A percentile compares a stretch with the other conserved stretches of the same genome.
These are phyloP conservation scores for Exidia glandulosa DNA, from an alignment of 768 basidiomycete genomes.

Conservation along the genomic window DNA sequence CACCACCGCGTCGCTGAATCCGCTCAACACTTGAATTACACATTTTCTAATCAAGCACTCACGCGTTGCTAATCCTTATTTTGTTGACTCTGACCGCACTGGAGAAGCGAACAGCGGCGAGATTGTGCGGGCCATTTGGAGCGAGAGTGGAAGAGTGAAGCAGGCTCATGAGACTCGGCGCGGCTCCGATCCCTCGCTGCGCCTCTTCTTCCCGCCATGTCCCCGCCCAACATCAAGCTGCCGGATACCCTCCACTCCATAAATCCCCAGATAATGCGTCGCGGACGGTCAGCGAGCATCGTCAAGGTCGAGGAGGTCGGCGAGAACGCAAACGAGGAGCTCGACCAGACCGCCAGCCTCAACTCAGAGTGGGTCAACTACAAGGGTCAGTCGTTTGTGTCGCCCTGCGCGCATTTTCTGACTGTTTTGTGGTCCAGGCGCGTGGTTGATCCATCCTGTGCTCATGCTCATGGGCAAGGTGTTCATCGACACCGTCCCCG, in stretches of 20 bases:
- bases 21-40: slow-evolving; percentile 3
- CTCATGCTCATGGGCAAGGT: slow-evolving; percentile 86
- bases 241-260: slow-evolving; percentile 36
- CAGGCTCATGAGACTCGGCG: slow-evolving; percentile 29
- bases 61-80: slow-evolving; percentile 52
- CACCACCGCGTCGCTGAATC: slow-evolving; percentile 59
- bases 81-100: slow-evolving; percentile 56
- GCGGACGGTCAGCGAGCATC: slow-evolving; percentile 59
- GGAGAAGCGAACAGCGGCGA: slow-evolving; percentile 65
- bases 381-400: slow-evolving; percentile 46
- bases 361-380: slow-evolving; percentile 93
- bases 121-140: slow-evolving; percentile 42
- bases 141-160: slow-evolving; percentile 58
- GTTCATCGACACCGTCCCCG: slow-evolving; percentile 86
- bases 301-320: slow-evolving; percentile 81
- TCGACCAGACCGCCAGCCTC: slow-evolving; percentile 72
- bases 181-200: slow-evolving; percentile 3
- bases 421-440: slow-evolving; percentile 41
- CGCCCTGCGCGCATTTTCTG: background rate
- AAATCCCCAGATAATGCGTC: slow-evolving; percentile 26
- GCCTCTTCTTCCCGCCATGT: slow-evolving; percentile 29
- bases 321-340: slow-evolving; percentile 58
- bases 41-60: slow-evolving; percentile 12
- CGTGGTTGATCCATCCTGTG: slow-evolving; percentile 95
- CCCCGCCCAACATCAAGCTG: slow-evolving; percentile 43